Percentiles rank a stretch among this genome's conserved stretches.
Conservation (phyloP, 2,329 filamentous ascomycete genomes). For the Cladosporium phlei region DNA sequence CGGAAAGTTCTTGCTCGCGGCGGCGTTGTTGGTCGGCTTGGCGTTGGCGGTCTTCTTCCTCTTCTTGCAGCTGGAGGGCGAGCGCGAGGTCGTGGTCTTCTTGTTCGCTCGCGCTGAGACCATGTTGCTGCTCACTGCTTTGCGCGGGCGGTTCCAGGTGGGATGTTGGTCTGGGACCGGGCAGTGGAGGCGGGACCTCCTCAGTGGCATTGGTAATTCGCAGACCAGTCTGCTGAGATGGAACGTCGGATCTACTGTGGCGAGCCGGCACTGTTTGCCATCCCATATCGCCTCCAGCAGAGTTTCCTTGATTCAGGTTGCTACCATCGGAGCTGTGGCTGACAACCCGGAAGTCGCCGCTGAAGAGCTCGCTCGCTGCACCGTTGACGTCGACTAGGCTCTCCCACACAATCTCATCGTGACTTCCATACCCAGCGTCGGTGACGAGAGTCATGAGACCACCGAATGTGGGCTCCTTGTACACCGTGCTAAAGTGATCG, state of each 20-base stretch:
- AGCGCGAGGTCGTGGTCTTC: constrained; percentile 80
- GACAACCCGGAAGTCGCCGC: constrained; percentile 85
- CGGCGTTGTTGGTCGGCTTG: constrained; percentile 53
- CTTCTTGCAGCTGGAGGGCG: constrained; percentile 87
- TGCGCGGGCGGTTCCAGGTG: constrained; percentile 14
- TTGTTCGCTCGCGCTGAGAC: constrained; percentile 54
- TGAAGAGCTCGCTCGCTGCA: constrained; percentile 74
- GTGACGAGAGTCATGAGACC: constrained; percentile 82
- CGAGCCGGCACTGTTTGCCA: constrained; percentile 54
- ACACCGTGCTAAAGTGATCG: constrained; percentile 92
- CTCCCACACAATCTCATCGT: constrained; percentile 95
- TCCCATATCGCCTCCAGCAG: constrained; percentile 35
- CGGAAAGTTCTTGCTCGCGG: constrained; percentile 63
- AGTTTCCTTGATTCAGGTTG: constrained; percentile 20
- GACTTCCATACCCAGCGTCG: constrained; percentile 80
- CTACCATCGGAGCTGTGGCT: constrained; percentile 49
- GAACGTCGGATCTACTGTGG: constrained; percentile 25
- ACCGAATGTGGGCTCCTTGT: constrained; percentile 74
- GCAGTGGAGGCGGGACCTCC: constrained; percentile 22
- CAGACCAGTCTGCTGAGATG: constrained; percentile 12
- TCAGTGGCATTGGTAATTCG: neutral
- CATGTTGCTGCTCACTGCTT: constrained; percentile 28
- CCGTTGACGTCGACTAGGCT: constrained; percentile 85
- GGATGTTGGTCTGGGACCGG: constrained; percentile 24
- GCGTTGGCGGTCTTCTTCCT: constrained; percentile 78